A percentile compares a stretch with the other conserved stretches of the same genome.
Conservation (phyloP, 179 eudicot species). For the Gypsophila paniculata region DNA sequence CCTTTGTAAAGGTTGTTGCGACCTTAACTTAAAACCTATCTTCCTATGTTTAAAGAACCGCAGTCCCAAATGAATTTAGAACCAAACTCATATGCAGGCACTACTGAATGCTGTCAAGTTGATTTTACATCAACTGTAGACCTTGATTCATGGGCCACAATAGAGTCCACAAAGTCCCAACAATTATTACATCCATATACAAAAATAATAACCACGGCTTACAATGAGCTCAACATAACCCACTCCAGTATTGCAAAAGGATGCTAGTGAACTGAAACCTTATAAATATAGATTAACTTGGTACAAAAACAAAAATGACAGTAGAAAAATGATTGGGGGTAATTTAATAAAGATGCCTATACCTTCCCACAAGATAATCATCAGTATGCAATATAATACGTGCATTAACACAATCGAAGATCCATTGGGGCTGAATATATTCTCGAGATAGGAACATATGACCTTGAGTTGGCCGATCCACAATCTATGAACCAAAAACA, state of each 20-base stretch:
- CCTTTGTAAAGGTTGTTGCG: too few relatives aligned
- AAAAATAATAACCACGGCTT: too few relatives aligned
- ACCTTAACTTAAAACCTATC: too few relatives aligned
- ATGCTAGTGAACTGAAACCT: not conserved
- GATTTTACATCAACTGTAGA: too few relatives aligned
- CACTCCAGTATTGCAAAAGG: not conserved
- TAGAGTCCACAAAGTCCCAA: not conserved
- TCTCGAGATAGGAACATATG: constrained; percentile 68
- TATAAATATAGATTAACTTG: not conserved
- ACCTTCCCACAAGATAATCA: constrained; percentile 80
- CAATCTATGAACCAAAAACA: constrained; percentile 50
- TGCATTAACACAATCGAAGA: constrained; percentile 79
- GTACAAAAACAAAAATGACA: not conserved
- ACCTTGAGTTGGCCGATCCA: constrained; percentile 82
- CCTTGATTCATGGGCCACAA: not conserved
- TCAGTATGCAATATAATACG: constrained; percentile 78
- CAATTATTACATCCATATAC: too few relatives aligned
- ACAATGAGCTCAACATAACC: not conserved
- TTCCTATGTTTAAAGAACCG: not conserved
- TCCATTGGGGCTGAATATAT: constrained; percentile 95
- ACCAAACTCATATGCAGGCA: not conserved
- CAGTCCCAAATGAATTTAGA: not conserved
- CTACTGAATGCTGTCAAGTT: too few relatives aligned
- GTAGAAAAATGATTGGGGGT: not conserved
- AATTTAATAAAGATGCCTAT: constrained; percentile 13